Conservation (phyloP, 2,329 filamentous ascomycete species). For the Penicillium sp. region DNA sequence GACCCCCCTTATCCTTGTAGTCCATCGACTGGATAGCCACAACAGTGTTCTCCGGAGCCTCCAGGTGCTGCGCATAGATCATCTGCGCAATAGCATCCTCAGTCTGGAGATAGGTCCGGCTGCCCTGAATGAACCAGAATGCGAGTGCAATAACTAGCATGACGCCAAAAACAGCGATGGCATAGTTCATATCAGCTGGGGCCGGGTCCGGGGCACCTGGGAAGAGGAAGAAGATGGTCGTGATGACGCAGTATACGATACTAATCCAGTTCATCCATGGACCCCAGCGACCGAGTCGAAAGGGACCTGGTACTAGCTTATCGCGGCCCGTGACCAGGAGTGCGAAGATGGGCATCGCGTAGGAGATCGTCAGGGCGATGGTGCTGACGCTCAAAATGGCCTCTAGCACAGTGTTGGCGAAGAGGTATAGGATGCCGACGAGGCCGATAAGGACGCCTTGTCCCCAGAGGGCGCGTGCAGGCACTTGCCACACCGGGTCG, state of each 20-base stretch:
- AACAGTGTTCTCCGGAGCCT: constrained; percentile 8
- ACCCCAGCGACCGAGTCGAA: constrained; percentile 46
- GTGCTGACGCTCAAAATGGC: constrained; percentile 54
- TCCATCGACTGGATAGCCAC: neutral
- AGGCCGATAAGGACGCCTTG: constrained; percentile 47
- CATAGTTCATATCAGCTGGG: constrained; percentile 53
- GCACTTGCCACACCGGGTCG: constrained; percentile 50
- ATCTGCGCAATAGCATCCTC: constrained; percentile 28
- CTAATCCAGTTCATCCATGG: constrained; percentile 47
- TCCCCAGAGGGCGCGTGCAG: constrained; percentile 49
- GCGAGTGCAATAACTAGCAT: constrained; percentile 49
- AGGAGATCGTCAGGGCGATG: constrained; percentile 52
- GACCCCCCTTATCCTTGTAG: neutral
- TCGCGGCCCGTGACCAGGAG: constrained; percentile 51
- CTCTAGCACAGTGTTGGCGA: constrained; percentile 50
- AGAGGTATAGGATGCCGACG: constrained; percentile 54
- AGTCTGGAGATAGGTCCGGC: constrained; percentile 35
- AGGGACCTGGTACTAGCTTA: constrained; percentile 44
- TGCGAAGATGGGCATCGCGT: constrained; percentile 48
- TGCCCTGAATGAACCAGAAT: constrained; percentile 51
- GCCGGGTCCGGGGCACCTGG: constrained; percentile 45
- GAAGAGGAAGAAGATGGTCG: constrained; percentile 55
- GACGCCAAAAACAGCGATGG: constrained; percentile 53
- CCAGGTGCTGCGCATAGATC: constrained; percentile 26
- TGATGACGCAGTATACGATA: constrained; percentile 49